Percentiles rank a stretch among this genome's conserved stretches.
Evolutionary conservation across 768 basidiomycete species (phyloP).

Genomic region (Cystofilobasidium bisporidii): DNA sequence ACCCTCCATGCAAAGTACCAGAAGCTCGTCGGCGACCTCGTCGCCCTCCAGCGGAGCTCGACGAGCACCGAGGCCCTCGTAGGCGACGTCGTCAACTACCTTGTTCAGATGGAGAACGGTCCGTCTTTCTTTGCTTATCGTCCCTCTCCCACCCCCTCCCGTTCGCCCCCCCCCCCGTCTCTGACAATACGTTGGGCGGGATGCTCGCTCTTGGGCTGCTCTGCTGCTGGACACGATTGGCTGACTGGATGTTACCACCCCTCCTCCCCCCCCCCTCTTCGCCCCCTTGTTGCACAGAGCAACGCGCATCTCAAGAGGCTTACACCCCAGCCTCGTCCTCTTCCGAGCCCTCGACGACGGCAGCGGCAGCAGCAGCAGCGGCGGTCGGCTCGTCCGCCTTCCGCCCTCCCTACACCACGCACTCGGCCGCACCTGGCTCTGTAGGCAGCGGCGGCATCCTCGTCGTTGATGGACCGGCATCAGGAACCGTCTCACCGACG

Average conservation of each 20-base stretch:
- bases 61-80: slow-evolving; percentile 76
- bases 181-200: too few relatives aligned
- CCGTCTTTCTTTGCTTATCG: slow-evolving; percentile 32
- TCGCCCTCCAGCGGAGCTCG: slow-evolving; percentile 61
- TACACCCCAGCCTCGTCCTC: neutral
- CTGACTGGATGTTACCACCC: neutral
- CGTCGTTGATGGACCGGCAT: neutral
- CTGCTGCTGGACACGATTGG: too few relatives aligned
- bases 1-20: slow-evolving; percentile 58
- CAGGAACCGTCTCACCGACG: neutral
- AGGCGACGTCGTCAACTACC: slow-evolving; percentile 71
- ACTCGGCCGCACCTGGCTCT: too few relatives aligned
- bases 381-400: neutral
- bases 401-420: neutral
- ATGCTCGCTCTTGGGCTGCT: too few relatives aligned
- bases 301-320: slow-evolving; percentile 2
- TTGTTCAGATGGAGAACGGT: slow-evolving; percentile 61
- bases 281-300: neutral
- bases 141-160: too few relatives aligned
- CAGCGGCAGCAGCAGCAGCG: neutral
- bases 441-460: too few relatives aligned
- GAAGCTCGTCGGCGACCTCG: slow-evolving; percentile 60
- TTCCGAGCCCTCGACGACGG: neutral
- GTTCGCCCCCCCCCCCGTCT: too few relatives aligned
- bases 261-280: too few relatives aligned